Evolutionary conservation across 345 rosid genomes (phyloP), one percentile per base, ranked within the genome.

Genomic region (Lepidium sativum): DNA sequence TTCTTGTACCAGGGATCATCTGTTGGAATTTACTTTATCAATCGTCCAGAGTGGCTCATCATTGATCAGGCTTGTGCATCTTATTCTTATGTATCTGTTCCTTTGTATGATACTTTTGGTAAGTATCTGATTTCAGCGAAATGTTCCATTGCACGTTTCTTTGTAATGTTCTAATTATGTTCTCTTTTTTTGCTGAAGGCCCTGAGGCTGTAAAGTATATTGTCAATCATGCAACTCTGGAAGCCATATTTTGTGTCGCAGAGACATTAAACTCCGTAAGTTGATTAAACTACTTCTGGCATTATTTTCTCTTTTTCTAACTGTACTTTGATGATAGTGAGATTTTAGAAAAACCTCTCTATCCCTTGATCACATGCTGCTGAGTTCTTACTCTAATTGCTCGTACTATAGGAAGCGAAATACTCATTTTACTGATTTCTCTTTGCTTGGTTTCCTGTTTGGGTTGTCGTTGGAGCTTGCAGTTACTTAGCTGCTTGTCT

Each of bases 91-190:
- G 72, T 85, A 37, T 90, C 96, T 11, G 97, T 94, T 84, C 99
- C 99, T 78, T 76, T 94, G 69, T 94, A 90, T 60, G 99, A 94
- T 82, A 94, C 97, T 31, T 95, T 90, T 63, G 99, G 99, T 88
- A 40, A 49, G 83, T 67, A 7, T 53, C 43, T 74, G 33, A 44
- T 80, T 45, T 31, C 57, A 12, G 6, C 10, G n/a, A 32, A 29
- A 6, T 39, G 9, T 20, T 60, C 40, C 8, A 9, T 71, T 75
- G 49, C 27, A 60, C 33, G 27, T 39, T 59, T 60, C 33, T 3
- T 57, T 21, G 6, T 55, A 39, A 60, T 54, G 6, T 34, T 70
- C 63, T 58, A 34, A 59, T 53, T 11, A 3, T 58, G 38, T 5
- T 16, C 8, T 63, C 42, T 59, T 9, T 25, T 15, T 18, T 47